Conservation (phyloP, 345 rosid species). For the Eucalyptus urophylla region DNA sequence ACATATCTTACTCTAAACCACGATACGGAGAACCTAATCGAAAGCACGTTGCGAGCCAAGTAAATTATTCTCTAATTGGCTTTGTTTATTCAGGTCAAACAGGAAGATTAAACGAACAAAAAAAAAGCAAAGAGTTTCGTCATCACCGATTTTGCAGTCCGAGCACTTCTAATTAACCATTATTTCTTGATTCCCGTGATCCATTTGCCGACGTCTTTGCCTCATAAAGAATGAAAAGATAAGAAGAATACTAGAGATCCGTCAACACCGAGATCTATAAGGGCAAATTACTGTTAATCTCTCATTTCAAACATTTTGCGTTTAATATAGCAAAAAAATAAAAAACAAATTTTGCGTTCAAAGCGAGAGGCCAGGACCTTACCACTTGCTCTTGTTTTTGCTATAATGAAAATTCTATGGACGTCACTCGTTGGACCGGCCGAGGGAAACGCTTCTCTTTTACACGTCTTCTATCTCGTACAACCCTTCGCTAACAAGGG, state of each 20-base stretch:
- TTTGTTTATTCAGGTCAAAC: background rate
- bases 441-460: background rate
- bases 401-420: background rate
- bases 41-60: background rate
- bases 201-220: background rate
- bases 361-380: background rate
- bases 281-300: background rate
- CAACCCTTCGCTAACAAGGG: background rate
- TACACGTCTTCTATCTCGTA: background rate
- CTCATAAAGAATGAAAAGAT: background rate
- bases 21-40: background rate
- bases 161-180: background rate
- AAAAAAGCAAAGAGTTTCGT: background rate
- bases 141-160: background rate
- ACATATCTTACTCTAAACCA: background rate
- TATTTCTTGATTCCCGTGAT: background rate
- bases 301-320: background rate
- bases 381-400: background rate
- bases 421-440: background rate
- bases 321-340: too few species aligned
- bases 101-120: background rate
- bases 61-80: background rate
- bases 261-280: background rate
- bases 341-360: background rate
- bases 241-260: background rate